phyloP scores from a whole-genome alignment of 345 rosid genomes.

The Lumnitzera littorea region DNA sequence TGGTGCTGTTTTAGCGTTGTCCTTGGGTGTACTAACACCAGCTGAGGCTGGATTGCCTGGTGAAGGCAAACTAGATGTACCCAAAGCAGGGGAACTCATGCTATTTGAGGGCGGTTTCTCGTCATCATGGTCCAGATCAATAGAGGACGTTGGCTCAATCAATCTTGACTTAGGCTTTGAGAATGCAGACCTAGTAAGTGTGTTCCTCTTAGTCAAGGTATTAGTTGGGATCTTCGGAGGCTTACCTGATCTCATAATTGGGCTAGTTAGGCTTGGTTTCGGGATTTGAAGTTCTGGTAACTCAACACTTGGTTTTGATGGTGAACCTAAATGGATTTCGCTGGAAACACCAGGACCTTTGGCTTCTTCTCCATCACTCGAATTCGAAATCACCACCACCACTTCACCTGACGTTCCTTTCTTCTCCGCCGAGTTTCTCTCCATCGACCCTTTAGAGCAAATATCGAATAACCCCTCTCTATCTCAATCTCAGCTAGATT shows the following conservation, averaged over 20 bases:
- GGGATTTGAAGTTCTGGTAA: not conserved
- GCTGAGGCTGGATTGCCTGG: not conserved
- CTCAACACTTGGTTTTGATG: not conserved
- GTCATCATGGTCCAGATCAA: not conserved
- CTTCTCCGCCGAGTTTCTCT: not conserved
- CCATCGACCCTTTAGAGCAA: not conserved
- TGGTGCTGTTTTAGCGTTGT: not conserved
- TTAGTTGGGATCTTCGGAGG: constrained; percentile 2
- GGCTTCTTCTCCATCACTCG: not conserved
- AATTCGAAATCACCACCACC: not conserved
- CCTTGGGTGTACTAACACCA: not conserved
- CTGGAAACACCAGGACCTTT: too few species aligned
- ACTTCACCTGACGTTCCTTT: not conserved
- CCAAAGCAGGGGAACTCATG: not conserved
- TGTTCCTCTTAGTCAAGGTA: not conserved
- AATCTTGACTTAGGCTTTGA: constrained; percentile 13
- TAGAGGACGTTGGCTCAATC: not conserved
- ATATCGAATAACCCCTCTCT: too few species aligned
- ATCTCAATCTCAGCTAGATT: too few species aligned
- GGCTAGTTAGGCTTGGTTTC: too few species aligned
- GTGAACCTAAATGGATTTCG: too few species aligned
- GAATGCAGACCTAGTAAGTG: not conserved
- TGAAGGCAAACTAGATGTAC: not conserved
- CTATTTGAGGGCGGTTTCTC: not conserved
- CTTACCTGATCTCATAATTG: too few species aligned